phyloP scores from a whole-genome alignment of 371 early-diverging fungal species.

The Cokeromyces recurvatus region DNA sequence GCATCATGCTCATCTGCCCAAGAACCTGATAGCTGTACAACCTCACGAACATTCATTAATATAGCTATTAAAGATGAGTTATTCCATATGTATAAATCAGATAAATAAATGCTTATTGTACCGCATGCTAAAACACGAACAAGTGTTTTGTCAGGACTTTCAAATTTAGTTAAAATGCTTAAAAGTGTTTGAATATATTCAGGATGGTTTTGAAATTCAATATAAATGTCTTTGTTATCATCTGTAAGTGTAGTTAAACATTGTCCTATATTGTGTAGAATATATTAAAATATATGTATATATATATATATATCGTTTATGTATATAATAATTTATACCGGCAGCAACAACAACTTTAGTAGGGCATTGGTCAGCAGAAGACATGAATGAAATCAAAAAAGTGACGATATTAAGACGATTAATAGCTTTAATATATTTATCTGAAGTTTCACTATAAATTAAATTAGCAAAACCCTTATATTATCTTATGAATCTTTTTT shows the following conservation, averaged over 20 bases:
- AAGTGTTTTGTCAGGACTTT: slow-evolving; percentile 33
- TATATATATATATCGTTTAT: too few species aligned
- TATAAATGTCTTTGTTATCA: slow-evolving; percentile 62
- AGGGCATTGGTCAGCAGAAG: slow-evolving; percentile 57
- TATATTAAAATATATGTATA: not conserved
- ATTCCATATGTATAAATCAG: not conserved
- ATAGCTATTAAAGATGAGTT: slow-evolving; percentile 21
- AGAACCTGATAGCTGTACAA: slow-evolving; percentile 21
- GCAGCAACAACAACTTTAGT: slow-evolving; percentile 64
- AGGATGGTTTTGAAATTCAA: slow-evolving; percentile 56
- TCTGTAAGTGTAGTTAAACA: slow-evolving; percentile 82
- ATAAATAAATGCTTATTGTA: slow-evolving; percentile 9
- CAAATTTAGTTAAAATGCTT: slow-evolving; percentile 37
- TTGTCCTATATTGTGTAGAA: too few species aligned
- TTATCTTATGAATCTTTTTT: too few species aligned
- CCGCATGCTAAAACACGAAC: slow-evolving; percentile 57
- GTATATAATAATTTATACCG: slow-evolving; percentile 29
- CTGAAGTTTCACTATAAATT: slow-evolving; percentile 58
- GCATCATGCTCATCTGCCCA: slow-evolving; percentile 39
- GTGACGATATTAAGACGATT: slow-evolving; percentile 60
- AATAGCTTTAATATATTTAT: slow-evolving; percentile 58
- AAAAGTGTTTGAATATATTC: slow-evolving; percentile 52
- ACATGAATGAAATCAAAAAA: slow-evolving; percentile 67
- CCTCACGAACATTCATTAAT: slow-evolving; percentile 40
- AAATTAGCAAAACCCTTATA: not conserved